phyloP scores from a whole-genome alignment of 2,329 filamentous ascomycete genomes.

The Emergomyces pasteurianus region DNA sequence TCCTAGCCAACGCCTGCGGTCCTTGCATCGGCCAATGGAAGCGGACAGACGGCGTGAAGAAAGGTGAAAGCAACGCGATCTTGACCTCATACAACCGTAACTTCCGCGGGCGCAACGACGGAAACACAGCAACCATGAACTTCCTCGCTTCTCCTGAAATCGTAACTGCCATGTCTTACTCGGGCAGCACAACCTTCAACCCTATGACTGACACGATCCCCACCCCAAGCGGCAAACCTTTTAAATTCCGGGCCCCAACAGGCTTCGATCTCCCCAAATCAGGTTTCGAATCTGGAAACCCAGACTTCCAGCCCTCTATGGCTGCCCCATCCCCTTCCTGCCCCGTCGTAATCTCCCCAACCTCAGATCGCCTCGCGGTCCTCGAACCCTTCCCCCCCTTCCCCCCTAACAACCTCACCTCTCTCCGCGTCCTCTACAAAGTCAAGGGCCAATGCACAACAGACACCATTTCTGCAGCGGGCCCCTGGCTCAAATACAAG shows the following conservation, averaged over 20 bases:
- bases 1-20: constrained; percentile 90
- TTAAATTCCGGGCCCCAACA: constrained; percentile 69
- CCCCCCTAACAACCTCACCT: constrained; percentile 59
- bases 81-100: constrained; percentile 98
- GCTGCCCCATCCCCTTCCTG: constrained; percentile 59
- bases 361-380: constrained; percentile 79
- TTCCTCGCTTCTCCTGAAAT: constrained; percentile 95
- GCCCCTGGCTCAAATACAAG: constrained; percentile 98
- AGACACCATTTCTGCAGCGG: constrained; percentile 93
- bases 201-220: constrained; percentile 76
- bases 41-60: constrained; percentile 70
- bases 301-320: constrained; percentile 59
- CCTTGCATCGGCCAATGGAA: constrained; percentile 95
- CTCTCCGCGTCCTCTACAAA: constrained; percentile 83
- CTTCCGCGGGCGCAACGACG: constrained; percentile 93
- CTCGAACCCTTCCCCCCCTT: constrained; percentile 85
- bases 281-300: constrained; percentile 72
- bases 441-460: constrained; percentile 97
- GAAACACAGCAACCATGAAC: constrained; percentile 95
- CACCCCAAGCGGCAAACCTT: constrained; percentile 66
- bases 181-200: constrained; percentile 89
- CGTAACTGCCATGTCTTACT: constrained; percentile 91
- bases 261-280: constrained; percentile 50
- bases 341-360: constrained; percentile 66
- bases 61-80: constrained; percentile 86